Evolutionary conservation across 768 basidiomycete genomes (phyloP).

Genomic region (Leccinellum rugosiceps): DNA sequence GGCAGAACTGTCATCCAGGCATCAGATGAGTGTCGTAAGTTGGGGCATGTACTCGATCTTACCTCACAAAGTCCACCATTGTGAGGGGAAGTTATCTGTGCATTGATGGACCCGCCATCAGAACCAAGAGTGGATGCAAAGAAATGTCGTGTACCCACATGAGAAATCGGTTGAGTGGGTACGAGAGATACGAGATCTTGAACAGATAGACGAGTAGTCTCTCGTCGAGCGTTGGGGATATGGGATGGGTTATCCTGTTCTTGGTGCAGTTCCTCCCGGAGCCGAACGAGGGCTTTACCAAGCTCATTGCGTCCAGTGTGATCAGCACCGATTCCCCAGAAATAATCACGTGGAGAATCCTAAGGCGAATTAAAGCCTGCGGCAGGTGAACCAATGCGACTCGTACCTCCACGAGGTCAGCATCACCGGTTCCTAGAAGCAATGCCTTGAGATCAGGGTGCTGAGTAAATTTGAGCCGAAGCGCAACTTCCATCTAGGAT

Average conservation of each 20-base stretch:
- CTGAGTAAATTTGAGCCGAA: conserved; percentile 71
- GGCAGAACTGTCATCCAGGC: conserved; percentile 42
- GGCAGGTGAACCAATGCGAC: neutral
- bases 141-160: conserved; percentile 4
- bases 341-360: conserved; percentile 75
- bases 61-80: conserved; percentile 31
- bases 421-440: conserved; percentile 62
- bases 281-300: conserved; percentile 63
- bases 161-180: conserved; percentile 3
- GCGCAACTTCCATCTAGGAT: conserved; percentile 59
- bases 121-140: conserved; percentile 1
- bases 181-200: conserved; percentile 30
- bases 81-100: conserved; percentile 4
- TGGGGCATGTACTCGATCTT: neutral
- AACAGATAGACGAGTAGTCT: conserved; percentile 29
- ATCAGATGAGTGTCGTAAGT: conserved; percentile 1
- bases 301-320: conserved; percentile 68
- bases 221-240: conserved; percentile 27
- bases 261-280: conserved; percentile 52
- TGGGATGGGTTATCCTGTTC: conserved; percentile 25
- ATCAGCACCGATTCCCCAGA: conserved; percentile 75
- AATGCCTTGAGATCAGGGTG: conserved; percentile 56
- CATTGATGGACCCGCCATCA: neutral
- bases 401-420: conserved; percentile 65
- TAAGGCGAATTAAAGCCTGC: conserved; percentile 20